Base-by-base conservation (phyloP, 768 basidiomycete species). In the Kwoniella sp. region DNA sequence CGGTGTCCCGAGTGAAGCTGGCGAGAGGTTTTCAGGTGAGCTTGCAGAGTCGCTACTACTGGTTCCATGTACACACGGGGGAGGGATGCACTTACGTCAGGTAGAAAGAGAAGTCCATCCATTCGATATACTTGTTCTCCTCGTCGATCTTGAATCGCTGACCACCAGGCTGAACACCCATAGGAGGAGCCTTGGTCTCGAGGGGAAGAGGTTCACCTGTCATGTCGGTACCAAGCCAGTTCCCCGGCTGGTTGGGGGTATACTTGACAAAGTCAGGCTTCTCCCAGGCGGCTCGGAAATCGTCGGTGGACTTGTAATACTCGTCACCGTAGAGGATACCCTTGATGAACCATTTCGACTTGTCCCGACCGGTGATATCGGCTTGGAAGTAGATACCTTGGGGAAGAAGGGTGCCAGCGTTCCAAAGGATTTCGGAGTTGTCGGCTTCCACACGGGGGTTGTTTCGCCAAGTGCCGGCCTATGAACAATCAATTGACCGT, bases 161-260 rank as follows among this genome's bases (percentile, higher is more conserved):
- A 0, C 87, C 87, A 5, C 83, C 83, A 74, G 87, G 87, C 26
- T 69, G 60, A 0, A 88, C 85, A 0, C 83, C 82, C 49, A 87
- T 84, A 40, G 87, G 87, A 17, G 63, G 63, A 21, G 50, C 26
- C 26, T 33, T 27, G 0, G 36, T 47, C 15, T 64, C 77, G 51
- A 63, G 63, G 0, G 60, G 57, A 10, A 76, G 59, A 17, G 48
- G 52, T 8, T 63, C 40, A 13, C 76, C 71, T 1, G 37, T 37
- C 26, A 60, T 63, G 58, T 77, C 73, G 8, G 75, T 73, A 0
- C 70, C 67, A 49, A 69, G 51, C 73, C 71, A 74, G 0, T 58
- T 53, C 7, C 57, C 63, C 21, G 64, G 33, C 48, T 46, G 53
- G 68, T 78, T 79, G 25, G 64, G 63, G 2, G 65, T 55, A 8